A percentile compares a stretch with the other conserved stretches of the same genome.
Evolutionary conservation across 176 grass and related monocot species (phyloP).

Genomic region (Ananas comosus): DNA sequence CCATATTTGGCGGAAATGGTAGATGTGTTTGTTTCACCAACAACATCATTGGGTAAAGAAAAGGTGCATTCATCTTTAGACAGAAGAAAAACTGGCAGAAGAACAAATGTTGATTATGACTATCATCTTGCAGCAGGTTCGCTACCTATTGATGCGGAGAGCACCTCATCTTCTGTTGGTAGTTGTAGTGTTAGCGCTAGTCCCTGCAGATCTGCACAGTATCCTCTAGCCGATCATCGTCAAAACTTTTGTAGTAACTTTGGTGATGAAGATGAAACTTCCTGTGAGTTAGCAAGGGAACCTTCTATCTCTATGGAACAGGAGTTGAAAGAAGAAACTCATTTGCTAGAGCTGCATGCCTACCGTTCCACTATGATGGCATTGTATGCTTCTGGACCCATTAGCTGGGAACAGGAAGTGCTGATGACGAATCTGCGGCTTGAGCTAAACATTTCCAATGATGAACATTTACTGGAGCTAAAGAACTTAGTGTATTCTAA

Average conservation of each 20-base stretch:
- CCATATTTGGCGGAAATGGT: constrained; percentile 49
- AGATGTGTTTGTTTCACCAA: constrained; percentile 48
- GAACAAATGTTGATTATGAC: neutral
- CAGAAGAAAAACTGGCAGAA: constrained; percentile 26
- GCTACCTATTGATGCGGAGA: constrained; percentile 44
- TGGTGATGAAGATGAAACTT: constrained; percentile 46
- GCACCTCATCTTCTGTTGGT: constrained; percentile 64
- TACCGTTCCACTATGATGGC: constrained; percentile 57
- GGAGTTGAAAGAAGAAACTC: constrained; percentile 24
- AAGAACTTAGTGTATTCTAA: constrained; percentile 39
- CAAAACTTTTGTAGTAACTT: constrained; percentile 34
- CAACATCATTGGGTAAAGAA: constrained; percentile 31
- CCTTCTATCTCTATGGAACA: neutral
- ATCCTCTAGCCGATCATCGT: neutral
- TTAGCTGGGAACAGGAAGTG: constrained; percentile 74
- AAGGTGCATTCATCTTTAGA: constrained; percentile 36
- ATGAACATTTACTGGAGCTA: constrained; percentile 59
- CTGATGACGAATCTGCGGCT: constrained; percentile 71
- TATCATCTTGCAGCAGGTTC: no score
- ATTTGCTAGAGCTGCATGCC: constrained; percentile 53
- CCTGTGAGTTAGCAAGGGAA: constrained; percentile 38
- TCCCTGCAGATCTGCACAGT: constrained; percentile 10
- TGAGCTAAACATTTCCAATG: constrained; percentile 66
- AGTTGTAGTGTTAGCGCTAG: constrained; percentile 60
- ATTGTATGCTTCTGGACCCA: constrained; percentile 50